Percentiles rank a stretch among this genome's conserved stretches.
phyloP scores from a whole-genome alignment of 805 yeast genomes.

The Priceomyces melissophilus region DNA sequence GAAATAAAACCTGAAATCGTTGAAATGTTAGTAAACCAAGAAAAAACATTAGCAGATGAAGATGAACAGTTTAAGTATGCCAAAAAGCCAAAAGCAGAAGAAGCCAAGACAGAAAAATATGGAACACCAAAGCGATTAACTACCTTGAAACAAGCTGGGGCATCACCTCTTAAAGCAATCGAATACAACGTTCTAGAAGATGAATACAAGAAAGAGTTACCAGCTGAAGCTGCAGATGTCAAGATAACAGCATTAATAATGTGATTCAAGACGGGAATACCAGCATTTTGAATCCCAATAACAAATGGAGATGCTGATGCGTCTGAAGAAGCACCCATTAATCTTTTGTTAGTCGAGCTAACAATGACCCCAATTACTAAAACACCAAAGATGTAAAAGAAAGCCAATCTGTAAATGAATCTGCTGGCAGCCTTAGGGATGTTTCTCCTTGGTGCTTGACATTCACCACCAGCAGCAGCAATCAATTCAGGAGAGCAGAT shows the following conservation, averaged over 20 bases:
- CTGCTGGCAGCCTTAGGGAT: conserved; percentile 58
- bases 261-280: conserved; percentile 55
- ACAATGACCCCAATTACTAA: conserved; percentile 41
- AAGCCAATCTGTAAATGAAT: conserved; percentile 49
- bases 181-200: conserved; percentile 42
- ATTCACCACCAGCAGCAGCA: conserved; percentile 63
- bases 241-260: conserved; percentile 61
- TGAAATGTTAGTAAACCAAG: conserved; percentile 63
- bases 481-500: conserved; percentile 63
- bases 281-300: conserved; percentile 60
- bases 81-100: conserved; percentile 41
- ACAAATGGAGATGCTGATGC: conserved; percentile 68
- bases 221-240: conserved; percentile 52
- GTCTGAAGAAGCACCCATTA: conserved; percentile 24
- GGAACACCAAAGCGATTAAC: conserved; percentile 46
- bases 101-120: conserved; percentile 26
- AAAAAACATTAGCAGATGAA: conserved; percentile 51
- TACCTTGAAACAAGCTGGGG: conserved; percentile 32
- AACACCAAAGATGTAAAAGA: conserved; percentile 38
- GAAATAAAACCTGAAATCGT: conserved; percentile 66
- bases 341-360: conserved; percentile 21
- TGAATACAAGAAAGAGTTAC: conserved; percentile 41
- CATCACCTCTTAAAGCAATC: conserved; percentile 36
- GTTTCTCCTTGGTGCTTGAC: conserved; percentile 31
- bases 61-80: conserved; percentile 55